Evolutionary conservation across 2,329 filamentous ascomycete genomes (phyloP).

Genomic region (Colletotrichum musicola): DNA sequence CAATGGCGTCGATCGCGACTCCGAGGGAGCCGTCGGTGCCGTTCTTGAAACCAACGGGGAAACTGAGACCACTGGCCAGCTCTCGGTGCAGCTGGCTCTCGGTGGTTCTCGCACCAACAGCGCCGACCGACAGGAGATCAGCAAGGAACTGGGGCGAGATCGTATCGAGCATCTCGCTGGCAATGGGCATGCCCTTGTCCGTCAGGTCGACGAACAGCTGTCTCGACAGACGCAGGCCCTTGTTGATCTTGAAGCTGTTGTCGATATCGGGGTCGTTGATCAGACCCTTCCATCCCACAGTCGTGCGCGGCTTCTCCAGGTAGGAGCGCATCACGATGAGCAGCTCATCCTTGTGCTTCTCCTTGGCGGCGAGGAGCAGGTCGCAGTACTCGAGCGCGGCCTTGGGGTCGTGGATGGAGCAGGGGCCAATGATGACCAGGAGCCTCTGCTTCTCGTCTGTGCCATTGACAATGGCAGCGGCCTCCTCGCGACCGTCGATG

Average conservation of each 20-base stretch:
- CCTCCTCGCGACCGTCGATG: slow-evolving; percentile 71
- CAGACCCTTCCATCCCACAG: slow-evolving; percentile 97
- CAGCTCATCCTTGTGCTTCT: slow-evolving; percentile 90
- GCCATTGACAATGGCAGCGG: slow-evolving; percentile 76
- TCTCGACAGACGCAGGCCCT: slow-evolving; percentile 87
- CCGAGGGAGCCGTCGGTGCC: slow-evolving; percentile 92
- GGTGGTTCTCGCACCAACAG: slow-evolving; percentile 95
- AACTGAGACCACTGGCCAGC: slow-evolving; percentile 91
- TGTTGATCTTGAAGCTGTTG: slow-evolving; percentile 99
- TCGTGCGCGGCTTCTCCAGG: slow-evolving; percentile 98
- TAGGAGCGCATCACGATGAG: slow-evolving; percentile 98
- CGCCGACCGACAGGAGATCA: slow-evolving; percentile 90
- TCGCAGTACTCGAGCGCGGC: slow-evolving; percentile 95
- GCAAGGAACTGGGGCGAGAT: slow-evolving; percentile 98
- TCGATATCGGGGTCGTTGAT: slow-evolving; percentile 99
- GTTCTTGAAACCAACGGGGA: slow-evolving; percentile 99
- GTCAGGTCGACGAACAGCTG: slow-evolving; percentile 96
- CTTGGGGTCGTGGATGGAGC: slow-evolving; percentile 95
- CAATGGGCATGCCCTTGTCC: slow-evolving; percentile 92
- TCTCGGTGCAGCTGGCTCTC: slow-evolving; percentile 97
- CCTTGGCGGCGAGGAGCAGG: slow-evolving; percentile 81
- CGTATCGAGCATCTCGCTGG: slow-evolving; percentile 97
- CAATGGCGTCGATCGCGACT: slow-evolving; percentile 95
- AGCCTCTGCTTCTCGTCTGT: slow-evolving; percentile 71
- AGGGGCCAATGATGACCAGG: slow-evolving; percentile 88